Conservation (phyloP, 169 alveolate species). For the Plasmodium gonderi region DNA sequence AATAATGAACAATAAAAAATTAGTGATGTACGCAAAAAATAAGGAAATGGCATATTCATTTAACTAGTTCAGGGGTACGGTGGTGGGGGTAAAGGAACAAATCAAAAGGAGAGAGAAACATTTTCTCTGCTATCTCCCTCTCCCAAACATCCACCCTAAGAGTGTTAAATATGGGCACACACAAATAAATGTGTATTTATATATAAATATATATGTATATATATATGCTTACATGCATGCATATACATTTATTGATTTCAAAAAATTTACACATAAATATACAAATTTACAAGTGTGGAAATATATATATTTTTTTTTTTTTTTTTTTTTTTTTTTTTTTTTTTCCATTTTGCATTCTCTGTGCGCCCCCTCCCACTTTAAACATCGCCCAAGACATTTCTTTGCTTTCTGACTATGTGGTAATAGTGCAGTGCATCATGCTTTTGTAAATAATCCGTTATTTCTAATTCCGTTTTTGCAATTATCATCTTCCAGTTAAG, state of each 20-base stretch:
- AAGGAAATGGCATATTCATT: neutral
- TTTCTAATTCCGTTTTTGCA: conserved; percentile 65
- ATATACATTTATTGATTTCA: neutral
- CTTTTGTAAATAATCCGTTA: conserved; percentile 29
- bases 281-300: neutral
- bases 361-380: neutral
- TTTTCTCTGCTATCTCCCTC: too few species aligned
- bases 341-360: too few species aligned
- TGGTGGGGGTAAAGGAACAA: neutral
- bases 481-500: conserved; percentile 81
- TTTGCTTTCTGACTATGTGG: conserved; percentile 53
- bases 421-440: conserved; percentile 66
- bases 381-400: conserved; percentile 20
- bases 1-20: neutral
- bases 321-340: neutral
- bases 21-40: neutral
- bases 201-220: neutral
- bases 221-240: neutral
- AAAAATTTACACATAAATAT: neutral
- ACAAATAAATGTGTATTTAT: neutral
- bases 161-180: neutral
- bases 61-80: too few species aligned
- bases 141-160: neutral
- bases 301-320: neutral
- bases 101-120: neutral